Conservation (phyloP, 2,329 filamentous ascomycete species). For the Colletotrichum lini region DNA sequence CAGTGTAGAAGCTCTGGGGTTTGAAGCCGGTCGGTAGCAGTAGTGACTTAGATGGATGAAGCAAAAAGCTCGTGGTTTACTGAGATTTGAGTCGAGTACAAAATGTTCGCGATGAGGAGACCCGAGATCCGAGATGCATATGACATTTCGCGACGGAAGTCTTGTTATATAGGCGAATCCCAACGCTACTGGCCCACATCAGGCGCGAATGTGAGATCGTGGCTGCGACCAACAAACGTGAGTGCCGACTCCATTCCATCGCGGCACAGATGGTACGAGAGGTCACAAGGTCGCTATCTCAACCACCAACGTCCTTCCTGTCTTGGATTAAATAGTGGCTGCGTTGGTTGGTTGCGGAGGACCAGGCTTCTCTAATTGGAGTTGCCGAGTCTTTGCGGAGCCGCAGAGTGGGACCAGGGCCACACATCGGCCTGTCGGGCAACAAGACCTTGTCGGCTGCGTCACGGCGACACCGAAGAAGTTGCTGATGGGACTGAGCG, state of each 20-base stretch:
- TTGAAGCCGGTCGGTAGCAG: not conserved
- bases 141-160: not conserved
- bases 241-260: not conserved
- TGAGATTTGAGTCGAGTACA: not conserved
- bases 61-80: too few relatives aligned
- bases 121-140: not conserved
- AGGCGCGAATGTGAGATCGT: not conserved
- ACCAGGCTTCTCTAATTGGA: not conserved
- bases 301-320: not conserved
- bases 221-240: not conserved
- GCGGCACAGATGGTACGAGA: not conserved
- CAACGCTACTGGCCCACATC: not conserved
- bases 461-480: not conserved
- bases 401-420: not conserved
- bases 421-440: not conserved
- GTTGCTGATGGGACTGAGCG: not conserved
- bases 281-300: not conserved
- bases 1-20: not conserved
- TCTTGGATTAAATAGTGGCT: not conserved
- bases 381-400: not conserved
- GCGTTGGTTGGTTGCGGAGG: not conserved
- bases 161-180: not conserved
- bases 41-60: not conserved
- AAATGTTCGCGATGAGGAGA: not conserved
- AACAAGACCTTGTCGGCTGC: not conserved